phyloP scores from a whole-genome alignment of 805 yeast genomes.

The Jamesozyma piceae region DNA sequence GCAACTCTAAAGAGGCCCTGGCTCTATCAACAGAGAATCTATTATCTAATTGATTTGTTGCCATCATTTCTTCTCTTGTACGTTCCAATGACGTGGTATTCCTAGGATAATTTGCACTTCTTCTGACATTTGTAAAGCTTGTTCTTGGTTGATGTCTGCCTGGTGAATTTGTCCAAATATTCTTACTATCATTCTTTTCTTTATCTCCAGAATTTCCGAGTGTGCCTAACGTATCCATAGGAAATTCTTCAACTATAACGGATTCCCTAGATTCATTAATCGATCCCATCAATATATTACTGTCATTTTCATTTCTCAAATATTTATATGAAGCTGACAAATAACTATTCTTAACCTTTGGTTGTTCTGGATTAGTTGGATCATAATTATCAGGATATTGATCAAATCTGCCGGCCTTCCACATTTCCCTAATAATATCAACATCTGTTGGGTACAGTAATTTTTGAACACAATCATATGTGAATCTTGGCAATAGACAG shows the following conservation, averaged over 20 bases:
- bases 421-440: conserved; percentile 68
- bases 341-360: conserved; percentile 29
- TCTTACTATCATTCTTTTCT: conserved; percentile 2
- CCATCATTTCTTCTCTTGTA: conserved; percentile 32
- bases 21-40: conserved; percentile 35
- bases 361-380: conserved; percentile 71
- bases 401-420: conserved; percentile 53
- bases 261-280: conserved; percentile 20
- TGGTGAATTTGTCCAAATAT: conserved; percentile 13
- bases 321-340: neutral
- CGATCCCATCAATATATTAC: neutral
- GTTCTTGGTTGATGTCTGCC: neutral
- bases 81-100: conserved; percentile 30
- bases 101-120: conserved; percentile 16
- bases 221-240: conserved; percentile 20
- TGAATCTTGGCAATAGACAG: conserved; percentile 62
- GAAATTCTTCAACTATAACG: conserved; percentile 33
- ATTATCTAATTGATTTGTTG: conserved; percentile 31
- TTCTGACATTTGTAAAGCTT: neutral
- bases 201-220: neutral
- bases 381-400: conserved; percentile 61
- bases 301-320: neutral
- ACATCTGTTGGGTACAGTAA: conserved; percentile 55
- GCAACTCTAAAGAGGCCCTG: conserved; percentile 34
- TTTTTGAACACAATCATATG: conserved; percentile 45